Percentiles rank a stretch among this genome's conserved stretches.
phyloP scores from a whole-genome alignment of 169 alveolate genomes.

The Sarcocystis neurona region DNA sequence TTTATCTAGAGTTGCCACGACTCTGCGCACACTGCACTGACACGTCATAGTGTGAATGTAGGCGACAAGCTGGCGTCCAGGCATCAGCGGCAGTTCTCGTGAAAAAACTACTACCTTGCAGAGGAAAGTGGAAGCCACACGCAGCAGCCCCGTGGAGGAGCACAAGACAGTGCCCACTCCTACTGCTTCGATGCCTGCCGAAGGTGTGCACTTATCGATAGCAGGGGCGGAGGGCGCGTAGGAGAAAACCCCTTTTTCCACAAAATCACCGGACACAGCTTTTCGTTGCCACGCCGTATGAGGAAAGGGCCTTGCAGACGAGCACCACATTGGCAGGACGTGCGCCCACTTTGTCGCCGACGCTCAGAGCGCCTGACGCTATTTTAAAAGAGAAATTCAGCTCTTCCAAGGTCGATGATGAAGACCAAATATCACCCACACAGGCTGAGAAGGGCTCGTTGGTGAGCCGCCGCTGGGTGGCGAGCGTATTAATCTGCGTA shows the following conservation, averaged over 20 bases:
- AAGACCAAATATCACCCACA: conserved; percentile 30
- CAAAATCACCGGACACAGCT: conserved; percentile 26
- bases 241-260: conserved; percentile 2
- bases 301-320: neutral
- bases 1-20: neutral
- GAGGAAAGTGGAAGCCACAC: neutral
- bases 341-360: conserved; percentile 34
- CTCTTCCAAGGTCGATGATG: neutral
- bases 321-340: conserved; percentile 8
- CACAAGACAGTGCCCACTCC: conserved; percentile 34
- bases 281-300: conserved; percentile 5
- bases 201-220: neutral
- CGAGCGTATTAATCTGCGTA: neutral
- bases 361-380: conserved; percentile 21
- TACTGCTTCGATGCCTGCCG: neutral
- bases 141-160: neutral
- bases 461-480: neutral
- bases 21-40: neutral
- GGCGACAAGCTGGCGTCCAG: conserved; percentile 48
- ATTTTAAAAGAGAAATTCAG: neutral
- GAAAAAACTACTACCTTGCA: conserved; percentile 61
- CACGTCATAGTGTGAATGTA: conserved; percentile 6
- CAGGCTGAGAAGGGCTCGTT: neutral
- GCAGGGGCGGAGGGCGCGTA: too few relatives aligned
- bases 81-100: conserved; percentile 63